Evolutionary conservation across 2,329 filamentous ascomycete genomes (phyloP), one percentile per base, ranked within the genome.

Genomic region (Davidsoniella eucalypti): DNA sequence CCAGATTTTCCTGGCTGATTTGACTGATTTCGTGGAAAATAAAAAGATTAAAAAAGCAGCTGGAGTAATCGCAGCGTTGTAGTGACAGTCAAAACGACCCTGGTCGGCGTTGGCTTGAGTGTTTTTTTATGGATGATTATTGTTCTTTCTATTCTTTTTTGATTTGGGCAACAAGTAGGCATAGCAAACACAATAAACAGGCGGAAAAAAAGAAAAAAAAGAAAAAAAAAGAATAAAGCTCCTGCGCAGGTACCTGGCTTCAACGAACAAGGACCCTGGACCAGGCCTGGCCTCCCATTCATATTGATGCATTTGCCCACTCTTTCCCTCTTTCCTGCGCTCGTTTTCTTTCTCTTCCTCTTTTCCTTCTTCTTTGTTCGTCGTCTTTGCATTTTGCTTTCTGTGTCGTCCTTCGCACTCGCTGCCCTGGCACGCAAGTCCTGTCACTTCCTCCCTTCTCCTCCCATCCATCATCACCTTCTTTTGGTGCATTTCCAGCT

Each of bases 401-500:
- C 26, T 25, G 36, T 26, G 39, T 36, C 29, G 40, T 36, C 41
- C 17, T 44, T 43, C 53, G 50, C 50, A 51, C 48, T 52, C 51
- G 47, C 50, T 49, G 53, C 54, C 54, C 51, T 52, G 49, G 44
- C 55, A 53, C 53, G 51, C 51, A 47, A 45, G 52, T 52, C 52
- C 51, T 55, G 51, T 54, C 50, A 50, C 49, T 53, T 57, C 54
- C 51, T 54, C 53, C 54, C 54, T 52, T 52, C 56, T 56, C 50
- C 52, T 44, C 53, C 54, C 50, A 53, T 55, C 55, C 55, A 53
- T 58, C 57, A 58, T 57, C 50, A 52, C 53, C 51, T 54, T 52
- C 52, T 58, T 52, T 51, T 58, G 69, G 68, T 69, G 61, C 60
- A 68, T 39, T 49, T 52, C 51, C 46, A 45, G 39, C 18, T 41